Conservation (phyloP, 2,329 filamentous ascomycete species). For the Aspergillus carbonarius region DNA sequence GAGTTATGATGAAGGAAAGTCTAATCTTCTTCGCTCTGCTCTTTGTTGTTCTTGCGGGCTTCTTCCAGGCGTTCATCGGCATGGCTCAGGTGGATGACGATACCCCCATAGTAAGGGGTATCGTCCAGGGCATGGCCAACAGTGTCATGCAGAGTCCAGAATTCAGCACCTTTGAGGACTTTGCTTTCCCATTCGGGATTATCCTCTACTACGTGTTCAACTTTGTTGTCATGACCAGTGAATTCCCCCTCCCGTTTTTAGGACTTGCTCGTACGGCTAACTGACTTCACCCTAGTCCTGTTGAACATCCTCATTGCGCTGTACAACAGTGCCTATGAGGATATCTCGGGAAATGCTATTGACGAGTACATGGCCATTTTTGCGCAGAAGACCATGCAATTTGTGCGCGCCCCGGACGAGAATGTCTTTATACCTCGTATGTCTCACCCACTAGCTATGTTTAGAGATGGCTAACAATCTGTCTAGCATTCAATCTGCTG, state of each 20-base stretch:
- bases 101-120: constrained; percentile 46
- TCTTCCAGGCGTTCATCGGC: constrained; percentile 91
- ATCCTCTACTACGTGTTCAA: constrained; percentile 98
- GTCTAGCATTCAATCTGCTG: constrained; percentile 75
- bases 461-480: background rate
- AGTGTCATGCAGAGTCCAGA: constrained; percentile 90
- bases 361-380: constrained; percentile 96
- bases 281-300: constrained; percentile 54
- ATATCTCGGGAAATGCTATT: constrained; percentile 87
- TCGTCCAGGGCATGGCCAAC: constrained; percentile 68
- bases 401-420: constrained; percentile 93
- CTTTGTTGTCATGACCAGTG: constrained; percentile 86
- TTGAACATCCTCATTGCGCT: constrained; percentile 96
- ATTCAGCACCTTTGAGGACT: constrained; percentile 83
- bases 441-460: constrained; percentile 13
- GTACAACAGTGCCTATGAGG: constrained; percentile 94
- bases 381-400: constrained; percentile 92
- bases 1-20: constrained; percentile 91
- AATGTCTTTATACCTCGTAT: constrained; percentile 90
- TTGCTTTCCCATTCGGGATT: constrained; percentile 88
- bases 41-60: constrained; percentile 71
- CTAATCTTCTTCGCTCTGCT: constrained; percentile 95
- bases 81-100: constrained; percentile 80
- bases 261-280: background rate
- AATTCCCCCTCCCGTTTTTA: constrained; percentile 13